Conservation (phyloP, 805 yeast species). For the Torulaspora delbrueckii region DNA sequence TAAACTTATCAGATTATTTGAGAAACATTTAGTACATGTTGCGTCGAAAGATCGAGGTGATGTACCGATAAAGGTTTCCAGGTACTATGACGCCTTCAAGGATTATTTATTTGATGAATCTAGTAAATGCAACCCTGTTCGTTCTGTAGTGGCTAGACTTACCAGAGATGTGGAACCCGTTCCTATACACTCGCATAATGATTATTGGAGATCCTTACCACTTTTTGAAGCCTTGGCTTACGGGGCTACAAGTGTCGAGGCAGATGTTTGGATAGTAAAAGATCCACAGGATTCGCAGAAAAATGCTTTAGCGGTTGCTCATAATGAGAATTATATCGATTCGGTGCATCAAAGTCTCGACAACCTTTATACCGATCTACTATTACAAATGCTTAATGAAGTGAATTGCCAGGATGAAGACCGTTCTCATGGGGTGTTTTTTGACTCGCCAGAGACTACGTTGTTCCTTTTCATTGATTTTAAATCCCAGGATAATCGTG, state of each 20-base stretch:
- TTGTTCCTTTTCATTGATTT: slow-evolving; percentile 60
- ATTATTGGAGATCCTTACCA: slow-evolving; percentile 59
- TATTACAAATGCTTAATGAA: slow-evolving; percentile 44
- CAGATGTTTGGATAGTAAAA: slow-evolving; percentile 53
- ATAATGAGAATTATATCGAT: slow-evolving; percentile 45
- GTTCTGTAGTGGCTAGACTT: slow-evolving; percentile 20
- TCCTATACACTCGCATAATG: slow-evolving; percentile 61
- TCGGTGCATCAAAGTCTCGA: slow-evolving; percentile 42
- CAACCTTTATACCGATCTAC: slow-evolving; percentile 49
- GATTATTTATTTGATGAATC: slow-evolving; percentile 10
- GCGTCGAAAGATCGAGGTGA: background rate
- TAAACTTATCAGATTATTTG: slow-evolving; percentile 12
- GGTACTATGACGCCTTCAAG: slow-evolving; percentile 16
- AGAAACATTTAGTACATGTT: slow-evolving; percentile 9
- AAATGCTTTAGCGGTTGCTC: slow-evolving; percentile 56
- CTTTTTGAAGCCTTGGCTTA: slow-evolving; percentile 49
- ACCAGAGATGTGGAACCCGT: slow-evolving; percentile 26
- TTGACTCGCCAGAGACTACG: slow-evolving; percentile 44
- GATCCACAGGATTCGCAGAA: slow-evolving; percentile 26
- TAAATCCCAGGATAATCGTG: slow-evolving; percentile 43
- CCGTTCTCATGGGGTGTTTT: slow-evolving; percentile 40
- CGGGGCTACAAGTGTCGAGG: slow-evolving; percentile 58
- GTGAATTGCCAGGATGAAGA: slow-evolving; percentile 37
- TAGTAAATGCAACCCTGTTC: slow-evolving; percentile 12
- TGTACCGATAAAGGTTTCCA: slow-evolving; percentile 10